Conservation (phyloP, 768 basidiomycete species). For the Podaxis carcinomalis region DNA sequence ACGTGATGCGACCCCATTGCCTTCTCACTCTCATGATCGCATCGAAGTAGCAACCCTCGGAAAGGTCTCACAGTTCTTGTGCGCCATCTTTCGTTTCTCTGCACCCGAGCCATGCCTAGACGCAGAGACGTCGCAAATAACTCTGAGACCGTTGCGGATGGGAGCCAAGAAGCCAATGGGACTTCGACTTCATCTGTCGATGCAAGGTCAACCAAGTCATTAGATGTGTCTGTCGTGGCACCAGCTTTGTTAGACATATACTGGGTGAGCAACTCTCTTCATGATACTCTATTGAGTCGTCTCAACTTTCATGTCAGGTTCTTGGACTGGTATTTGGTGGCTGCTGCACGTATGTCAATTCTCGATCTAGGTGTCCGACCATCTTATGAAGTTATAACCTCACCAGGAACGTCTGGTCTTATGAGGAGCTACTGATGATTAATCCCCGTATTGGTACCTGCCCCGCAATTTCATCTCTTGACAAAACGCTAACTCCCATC, state of each 20-base stretch:
- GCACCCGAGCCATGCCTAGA: neutral
- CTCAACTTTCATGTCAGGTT: constrained; percentile 4
- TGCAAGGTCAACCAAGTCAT: neutral
- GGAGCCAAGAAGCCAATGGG: neutral
- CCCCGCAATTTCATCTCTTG: neutral
- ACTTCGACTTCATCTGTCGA: neutral
- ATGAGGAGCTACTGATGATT: constrained; percentile 68
- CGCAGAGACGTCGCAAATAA: neutral
- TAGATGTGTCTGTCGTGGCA: constrained; percentile 12
- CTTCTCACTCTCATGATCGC: neutral
- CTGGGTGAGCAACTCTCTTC: constrained; percentile 6
- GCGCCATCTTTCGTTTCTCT: neutral
- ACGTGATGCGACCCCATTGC: neutral
- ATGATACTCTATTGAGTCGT: neutral
- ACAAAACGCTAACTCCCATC: constrained; percentile 1
- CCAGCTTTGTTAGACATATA: constrained; percentile 12
- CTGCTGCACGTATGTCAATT: constrained; percentile 68
- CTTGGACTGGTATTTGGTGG: constrained; percentile 72
- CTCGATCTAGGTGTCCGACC: neutral
- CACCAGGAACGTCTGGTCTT: constrained; percentile 69
- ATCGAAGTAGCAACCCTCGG: neutral
- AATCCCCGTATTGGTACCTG: constrained; percentile 67
- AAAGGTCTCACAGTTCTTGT: neutral
- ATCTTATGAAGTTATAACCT: neutral
- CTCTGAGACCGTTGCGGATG: too few relatives aligned